A percentile compares a stretch with the other conserved stretches of the same genome.
phyloP scores from a whole-genome alignment of 768 basidiomycete species.

The Leucosporidium creatinivorum region DNA sequence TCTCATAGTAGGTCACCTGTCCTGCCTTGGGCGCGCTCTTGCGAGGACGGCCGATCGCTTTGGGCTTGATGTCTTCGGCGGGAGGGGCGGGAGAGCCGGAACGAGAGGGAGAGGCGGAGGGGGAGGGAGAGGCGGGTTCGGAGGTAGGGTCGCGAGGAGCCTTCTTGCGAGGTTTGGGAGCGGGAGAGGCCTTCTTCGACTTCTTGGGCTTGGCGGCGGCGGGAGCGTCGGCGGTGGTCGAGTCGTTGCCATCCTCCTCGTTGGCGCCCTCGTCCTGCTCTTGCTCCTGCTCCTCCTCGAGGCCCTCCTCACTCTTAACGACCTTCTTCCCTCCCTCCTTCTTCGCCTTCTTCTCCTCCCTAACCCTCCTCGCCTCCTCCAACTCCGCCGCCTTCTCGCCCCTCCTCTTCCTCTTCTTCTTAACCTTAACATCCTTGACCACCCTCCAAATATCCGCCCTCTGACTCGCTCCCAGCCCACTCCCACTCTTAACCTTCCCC shows the following conservation, averaged over 20 bases:
- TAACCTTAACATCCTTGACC: conserved; percentile 8
- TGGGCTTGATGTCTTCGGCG: too few species aligned
- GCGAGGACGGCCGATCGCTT: not conserved
- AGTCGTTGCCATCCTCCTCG: not conserved
- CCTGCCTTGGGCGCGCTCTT: conserved; percentile 10
- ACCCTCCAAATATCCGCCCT: conserved; percentile 41
- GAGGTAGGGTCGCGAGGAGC: not conserved
- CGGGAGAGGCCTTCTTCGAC: too few species aligned
- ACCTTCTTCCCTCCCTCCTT: not conserved
- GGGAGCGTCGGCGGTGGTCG: too few species aligned
- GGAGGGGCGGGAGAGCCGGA: too few species aligned
- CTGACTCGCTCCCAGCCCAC: conserved; percentile 2
- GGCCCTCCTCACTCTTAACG: not conserved
- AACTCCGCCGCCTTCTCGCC: conserved; percentile 41
- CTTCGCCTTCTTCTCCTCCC: conserved; percentile 35
- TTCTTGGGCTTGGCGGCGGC: not conserved
- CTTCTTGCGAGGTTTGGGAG: too few species aligned
- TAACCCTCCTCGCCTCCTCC: conserved; percentile 14
- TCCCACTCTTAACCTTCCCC: not conserved
- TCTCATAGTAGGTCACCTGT: not conserved
- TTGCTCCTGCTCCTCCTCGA: not conserved
- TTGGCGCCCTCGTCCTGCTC: not conserved
- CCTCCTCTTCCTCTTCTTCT: conserved; percentile 5
- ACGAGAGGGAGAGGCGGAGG: too few species aligned
- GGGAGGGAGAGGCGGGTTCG: too few species aligned